These are phyloP conservation scores for Penicillium verrucosum DNA, from an alignment of 2,329 filamentous ascomycete genomes.

Conservation along the genomic window DNA sequence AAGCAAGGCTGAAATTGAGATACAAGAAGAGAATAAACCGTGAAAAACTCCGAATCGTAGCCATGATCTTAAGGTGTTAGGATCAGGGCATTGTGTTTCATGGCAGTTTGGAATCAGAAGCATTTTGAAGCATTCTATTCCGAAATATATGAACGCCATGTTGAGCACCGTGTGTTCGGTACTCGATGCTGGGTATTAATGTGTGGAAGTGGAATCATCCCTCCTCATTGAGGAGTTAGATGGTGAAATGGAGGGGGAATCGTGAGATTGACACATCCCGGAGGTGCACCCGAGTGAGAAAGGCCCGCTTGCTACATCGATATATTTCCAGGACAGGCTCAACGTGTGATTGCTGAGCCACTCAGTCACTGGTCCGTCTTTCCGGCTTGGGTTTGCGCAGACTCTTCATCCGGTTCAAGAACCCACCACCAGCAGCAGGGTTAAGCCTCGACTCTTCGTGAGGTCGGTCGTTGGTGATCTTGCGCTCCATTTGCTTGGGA, in stretches of 20 bases:
- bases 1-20: constrained; percentile 7
- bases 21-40: constrained; percentile 8
- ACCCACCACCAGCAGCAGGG: constrained; percentile 57
- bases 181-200: constrained; percentile 28
- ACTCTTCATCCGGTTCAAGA: constrained; percentile 77
- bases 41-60: constrained; percentile 5
- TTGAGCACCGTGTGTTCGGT: constrained; percentile 14
- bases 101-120: not conserved
- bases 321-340: not conserved
- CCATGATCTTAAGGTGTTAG: not conserved
- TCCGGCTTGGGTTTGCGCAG: constrained; percentile 57
- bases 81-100: constrained; percentile 1
- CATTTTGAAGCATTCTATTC: constrained; percentile 11
- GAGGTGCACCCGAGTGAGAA: not conserved
- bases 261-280: not conserved
- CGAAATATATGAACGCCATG: constrained; percentile 21
- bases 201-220: constrained; percentile 22
- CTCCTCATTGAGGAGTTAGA: constrained; percentile 2
- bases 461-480: constrained; percentile 57
- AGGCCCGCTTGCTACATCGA: not conserved
- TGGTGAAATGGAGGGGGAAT: not conserved
- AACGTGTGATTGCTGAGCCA: not conserved
- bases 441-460: constrained; percentile 43
- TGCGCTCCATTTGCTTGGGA: constrained; percentile 63
- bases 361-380: constrained; percentile 33